Conservation (phyloP, 2,329 filamentous ascomycete genomes). For the Phialophora macrospora region DNA sequence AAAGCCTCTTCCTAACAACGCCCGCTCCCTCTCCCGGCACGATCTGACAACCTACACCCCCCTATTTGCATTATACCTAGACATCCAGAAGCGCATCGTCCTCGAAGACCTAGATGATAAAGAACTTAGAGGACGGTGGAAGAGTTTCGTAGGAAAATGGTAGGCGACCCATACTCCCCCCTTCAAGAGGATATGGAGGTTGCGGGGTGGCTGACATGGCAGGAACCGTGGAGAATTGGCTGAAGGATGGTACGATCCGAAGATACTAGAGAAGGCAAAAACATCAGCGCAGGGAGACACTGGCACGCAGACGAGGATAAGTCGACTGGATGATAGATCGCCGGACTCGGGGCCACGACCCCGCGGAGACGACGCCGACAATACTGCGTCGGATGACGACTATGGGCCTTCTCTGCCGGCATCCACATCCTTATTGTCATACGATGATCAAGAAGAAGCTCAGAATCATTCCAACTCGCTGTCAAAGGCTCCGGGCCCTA, state of each 20-base stretch:
- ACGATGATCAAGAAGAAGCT: background rate
- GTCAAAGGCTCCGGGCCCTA: constrained; percentile 55
- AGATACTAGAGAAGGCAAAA: constrained; percentile 63
- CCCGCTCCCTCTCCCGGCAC: constrained; percentile 68
- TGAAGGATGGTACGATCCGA: constrained; percentile 91
- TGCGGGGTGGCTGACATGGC: constrained; percentile 33
- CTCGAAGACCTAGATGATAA: constrained; percentile 71
- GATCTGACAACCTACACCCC: constrained; percentile 70
- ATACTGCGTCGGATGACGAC: constrained; percentile 53
- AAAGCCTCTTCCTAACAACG: constrained; percentile 65
- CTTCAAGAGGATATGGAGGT: background rate
- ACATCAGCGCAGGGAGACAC: background rate
- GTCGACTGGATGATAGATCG: background rate
- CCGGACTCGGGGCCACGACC: too few relatives aligned
- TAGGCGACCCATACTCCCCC: constrained; percentile 48
- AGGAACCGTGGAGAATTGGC: constrained; percentile 85
- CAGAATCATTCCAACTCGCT: background rate
- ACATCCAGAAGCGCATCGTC: constrained; percentile 79
- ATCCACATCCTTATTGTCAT: constrained; percentile 36
- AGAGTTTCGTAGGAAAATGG: constrained; percentile 91
- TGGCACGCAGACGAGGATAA: constrained; percentile 19
- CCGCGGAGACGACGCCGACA: background rate
- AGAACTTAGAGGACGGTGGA: constrained; percentile 86
- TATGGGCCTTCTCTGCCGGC: constrained; percentile 62
- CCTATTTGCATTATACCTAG: constrained; percentile 82